Base-by-base conservation (phyloP, 2,329 filamentous ascomycete species). In the Talaromyces verruculosus region DNA sequence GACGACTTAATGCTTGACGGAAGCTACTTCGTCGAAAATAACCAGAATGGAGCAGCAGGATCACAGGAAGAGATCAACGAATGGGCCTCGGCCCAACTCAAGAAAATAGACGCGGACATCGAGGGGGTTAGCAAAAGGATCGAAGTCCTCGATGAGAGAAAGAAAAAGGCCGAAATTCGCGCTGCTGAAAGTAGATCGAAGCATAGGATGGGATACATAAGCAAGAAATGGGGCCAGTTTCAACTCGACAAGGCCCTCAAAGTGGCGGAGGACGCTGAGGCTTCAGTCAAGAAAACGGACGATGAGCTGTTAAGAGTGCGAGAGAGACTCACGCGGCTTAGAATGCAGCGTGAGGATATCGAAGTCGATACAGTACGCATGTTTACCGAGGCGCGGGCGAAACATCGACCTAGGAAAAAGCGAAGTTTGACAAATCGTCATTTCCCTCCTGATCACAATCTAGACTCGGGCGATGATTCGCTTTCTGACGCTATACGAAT, bases 391-490 rank as follows among this genome's bases (percentile, higher is more conserved):
- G 33, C 33, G n/a, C n/a, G n/a, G 6, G 10, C 13, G 33, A 37
- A 35, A 57, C 2, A 37, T 35, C 53, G 53, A 4, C 10, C 33
- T 11, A 22, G 33, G n/a, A 57, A 37, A 7, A 5, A 19, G 5
- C 53, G 53, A 22, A 25, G 2, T 10, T 37, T 11, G n/a, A n/a
- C 8, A 10, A 37, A 39, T 15, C 53, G 53, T 37, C 53, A 57
- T 15, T 57, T 22, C 37, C n/a, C 30, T 37, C 53, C 53, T 22
- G 53, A 37, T 19, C n/a, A 57, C 53, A 49, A 60, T 5, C 39
- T 49, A 13, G 25, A 60, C 10, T 55, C 58, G 37, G 65, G 60
- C 5, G 55, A 66, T 17, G 65, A 66, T 11, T 63, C 59, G 11
- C 53, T 66, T 30, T 63, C 60, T 1, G 65, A 66, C 6, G 30